Evolutionary conservation across 768 basidiomycete species (phyloP), one percentile per base, ranked within the genome.

Genomic region (Pleurotus salmoneostramineus): DNA sequence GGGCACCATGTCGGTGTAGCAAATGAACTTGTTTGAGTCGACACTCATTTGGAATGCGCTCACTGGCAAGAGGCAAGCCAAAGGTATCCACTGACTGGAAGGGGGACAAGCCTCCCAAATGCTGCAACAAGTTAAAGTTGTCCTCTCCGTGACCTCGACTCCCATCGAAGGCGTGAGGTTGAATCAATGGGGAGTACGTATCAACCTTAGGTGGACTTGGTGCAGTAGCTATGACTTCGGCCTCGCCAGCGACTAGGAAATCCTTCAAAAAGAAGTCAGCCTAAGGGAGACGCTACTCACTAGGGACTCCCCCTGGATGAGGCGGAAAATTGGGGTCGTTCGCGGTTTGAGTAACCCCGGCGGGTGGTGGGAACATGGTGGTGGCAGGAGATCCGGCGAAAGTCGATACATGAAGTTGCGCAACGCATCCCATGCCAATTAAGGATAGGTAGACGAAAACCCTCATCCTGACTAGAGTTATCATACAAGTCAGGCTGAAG

Each of bases 1-100:
- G 73, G 5, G 87, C 87, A 35, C 87, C 88, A 63, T 89, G 88
- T 6, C 87, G 80, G 65, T 89, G 85, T 55, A 89, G 67, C 50
- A 89, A 66, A 64, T 89, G 85, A 11, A 79, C 76, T 46, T 77
- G 78, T 1, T 72, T 73, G 47, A 85, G 62, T 34, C 69, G 68
- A 60, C 82, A 85, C 0, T 76, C 77, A 0, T 69, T 66, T 0
- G 82, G 83, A 32, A 83, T 72, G 8, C 71, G 48, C 0, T 79
- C 74, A 11, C 78, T 78, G 5, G 83, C 68, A 31, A 75, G 64
- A 5, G 74, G 77, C 8, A 84, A 69, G n/a, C 83, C 83, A 61
- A 80, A 80, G 2, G 78, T 74, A 1, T 74, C 67, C 15, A 82
- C 73, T 8, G 82, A 83, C 61, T 74, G 76, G 75, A 76, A 79